Percentiles rank a stretch among this genome's conserved stretches.
Conservation (phyloP, 176 grass and related monocot species). For the Aegilops umbellulata region DNA sequence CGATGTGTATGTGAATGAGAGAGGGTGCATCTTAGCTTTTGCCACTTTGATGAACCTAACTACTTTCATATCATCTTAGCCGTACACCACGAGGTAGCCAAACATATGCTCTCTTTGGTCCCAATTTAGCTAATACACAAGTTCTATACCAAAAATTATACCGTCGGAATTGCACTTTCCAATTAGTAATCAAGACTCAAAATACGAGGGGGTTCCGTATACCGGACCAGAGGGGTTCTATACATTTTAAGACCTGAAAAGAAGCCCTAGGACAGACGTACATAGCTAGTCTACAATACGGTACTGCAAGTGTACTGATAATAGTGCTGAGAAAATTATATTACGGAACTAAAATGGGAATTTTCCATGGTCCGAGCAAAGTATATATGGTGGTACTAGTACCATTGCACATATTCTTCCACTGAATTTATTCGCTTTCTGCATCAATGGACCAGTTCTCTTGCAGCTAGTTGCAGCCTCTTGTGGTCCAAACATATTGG, state of each 20-base stretch:
- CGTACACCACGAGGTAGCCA: not conserved
- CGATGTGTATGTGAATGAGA: not conserved
- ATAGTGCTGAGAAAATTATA: not conserved
- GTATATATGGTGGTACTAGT: not conserved
- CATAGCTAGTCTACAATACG: too few species aligned
- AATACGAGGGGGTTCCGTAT: too few species aligned
- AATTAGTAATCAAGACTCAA: not conserved
- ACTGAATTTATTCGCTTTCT: slow-evolving; percentile 29
- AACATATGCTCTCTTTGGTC: not conserved
- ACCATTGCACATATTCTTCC: not conserved
- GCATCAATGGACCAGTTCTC: slow-evolving; percentile 5
- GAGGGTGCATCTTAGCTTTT: not conserved
- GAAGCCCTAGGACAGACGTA: too few species aligned
- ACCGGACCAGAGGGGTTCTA: too few species aligned
- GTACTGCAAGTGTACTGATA: not conserved
- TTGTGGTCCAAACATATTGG: not conserved
- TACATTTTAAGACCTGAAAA: too few species aligned
- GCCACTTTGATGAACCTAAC: not conserved
- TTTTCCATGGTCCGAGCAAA: not conserved
- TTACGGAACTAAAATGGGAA: not conserved
- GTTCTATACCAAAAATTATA: too few species aligned
- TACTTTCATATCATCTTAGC: not conserved
- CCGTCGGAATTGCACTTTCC: too few species aligned
- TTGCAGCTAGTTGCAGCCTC: not conserved
- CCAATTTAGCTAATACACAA: too few species aligned